phyloP scores from a whole-genome alignment of 1,139 yeast genomes.

The Pichia sp. region DNA sequence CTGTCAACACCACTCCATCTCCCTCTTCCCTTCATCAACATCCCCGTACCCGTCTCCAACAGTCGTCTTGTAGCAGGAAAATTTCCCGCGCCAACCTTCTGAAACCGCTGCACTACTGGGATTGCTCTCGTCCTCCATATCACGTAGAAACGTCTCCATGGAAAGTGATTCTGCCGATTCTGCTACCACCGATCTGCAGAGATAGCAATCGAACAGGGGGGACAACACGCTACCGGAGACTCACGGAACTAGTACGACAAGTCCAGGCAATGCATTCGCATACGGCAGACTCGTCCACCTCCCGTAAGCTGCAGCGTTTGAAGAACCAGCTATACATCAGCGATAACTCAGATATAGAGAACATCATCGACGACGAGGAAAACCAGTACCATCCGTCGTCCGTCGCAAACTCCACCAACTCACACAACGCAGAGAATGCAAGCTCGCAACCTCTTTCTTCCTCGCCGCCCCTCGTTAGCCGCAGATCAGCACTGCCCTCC shows the following conservation, averaged over 20 bases:
- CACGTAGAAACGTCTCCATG: background rate
- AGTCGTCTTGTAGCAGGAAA: background rate
- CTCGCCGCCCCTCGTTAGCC: conserved; percentile 9
- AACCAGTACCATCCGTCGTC: background rate
- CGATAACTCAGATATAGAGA: conserved; percentile 25
- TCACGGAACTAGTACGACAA: background rate
- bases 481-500: conserved; percentile 9
- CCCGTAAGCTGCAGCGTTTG: conserved; percentile 19
- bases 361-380: conserved; percentile 15
- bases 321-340: conserved; percentile 24
- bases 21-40: conserved; percentile 38
- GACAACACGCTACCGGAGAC: background rate
- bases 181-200: background rate
- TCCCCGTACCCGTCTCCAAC: background rate
- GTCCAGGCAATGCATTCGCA: conserved; percentile 1
- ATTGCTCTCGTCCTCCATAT: background rate
- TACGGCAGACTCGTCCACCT: background rate
- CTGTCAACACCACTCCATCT: conserved; percentile 26
- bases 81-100: background rate
- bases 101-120: background rate
- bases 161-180: background rate
- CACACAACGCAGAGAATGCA: background rate
- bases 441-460: background rate
- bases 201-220: background rate
- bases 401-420: background rate